A percentile compares a stretch with the other conserved stretches of the same genome.
Evolutionary conservation across 345 rosid species (phyloP).

Genomic region (Combretum micranthum): DNA sequence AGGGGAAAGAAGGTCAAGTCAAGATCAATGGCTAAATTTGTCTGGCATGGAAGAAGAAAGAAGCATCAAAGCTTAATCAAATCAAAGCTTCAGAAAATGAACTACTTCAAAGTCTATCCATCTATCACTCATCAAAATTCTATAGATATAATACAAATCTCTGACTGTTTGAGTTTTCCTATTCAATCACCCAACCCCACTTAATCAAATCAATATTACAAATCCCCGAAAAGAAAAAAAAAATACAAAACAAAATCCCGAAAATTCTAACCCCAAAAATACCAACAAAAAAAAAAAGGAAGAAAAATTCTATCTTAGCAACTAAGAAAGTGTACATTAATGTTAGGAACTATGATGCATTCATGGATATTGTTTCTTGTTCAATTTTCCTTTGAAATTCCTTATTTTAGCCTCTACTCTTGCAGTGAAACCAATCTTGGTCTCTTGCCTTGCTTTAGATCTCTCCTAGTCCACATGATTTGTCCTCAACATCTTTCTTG

Average conservation of each 20-base stretch:
- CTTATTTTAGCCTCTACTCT: constrained; percentile 95
- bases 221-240: constrained; percentile 4
- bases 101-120: neutral
- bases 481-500: constrained; percentile 69
- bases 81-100: neutral
- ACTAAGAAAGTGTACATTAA: no score
- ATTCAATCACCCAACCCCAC: constrained; percentile 15
- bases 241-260: constrained; percentile 12
- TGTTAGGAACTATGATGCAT: neutral
- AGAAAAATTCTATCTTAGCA: no score
- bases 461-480: constrained; percentile 84
- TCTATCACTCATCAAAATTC: constrained; percentile 10
- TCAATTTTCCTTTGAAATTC: constrained; percentile 54
- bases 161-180: no score
- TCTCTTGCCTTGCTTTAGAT: constrained; percentile 81
- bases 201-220: neutral
- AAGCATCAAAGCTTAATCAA: neutral
- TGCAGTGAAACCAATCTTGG: constrained; percentile 92
- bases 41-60: no score
- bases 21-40: no score
- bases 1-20: no score
- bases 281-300: neutral
- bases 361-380: constrained; percentile 43
- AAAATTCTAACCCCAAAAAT: constrained; percentile 8
- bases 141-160: constrained; percentile 1